Evolutionary conservation across 768 basidiomycete genomes (phyloP), one percentile per base, ranked within the genome.

Genomic region (Podaxis sp.): DNA sequence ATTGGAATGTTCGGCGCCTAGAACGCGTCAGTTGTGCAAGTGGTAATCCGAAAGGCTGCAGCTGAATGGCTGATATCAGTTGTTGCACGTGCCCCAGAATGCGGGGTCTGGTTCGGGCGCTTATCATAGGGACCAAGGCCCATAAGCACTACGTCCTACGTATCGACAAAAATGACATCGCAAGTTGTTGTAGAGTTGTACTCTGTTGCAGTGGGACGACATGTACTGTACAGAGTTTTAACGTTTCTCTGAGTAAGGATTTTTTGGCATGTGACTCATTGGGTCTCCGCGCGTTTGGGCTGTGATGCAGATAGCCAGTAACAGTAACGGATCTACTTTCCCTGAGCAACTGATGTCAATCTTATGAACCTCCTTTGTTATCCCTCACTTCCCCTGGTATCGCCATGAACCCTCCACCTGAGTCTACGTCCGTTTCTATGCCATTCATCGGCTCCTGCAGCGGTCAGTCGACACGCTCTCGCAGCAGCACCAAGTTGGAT

Each of bases 401-500:
- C 22, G 15, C 38, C 13, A 62, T 62, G 61, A 62, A 52, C 55
- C 24, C 41, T 15, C 10, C 55, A 26, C 40, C 36, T 69, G 75
- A 73, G 40, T 72, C 71, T 49, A 66, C 71, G 3, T 71, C 71
- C 63, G 62, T 76, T 24, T 69, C 74, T 50, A 76, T 78, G 49
- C 73, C 79, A 28, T 66, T 74, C 52, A 66, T 75, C 13, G 73
- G 72, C 53, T 72, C 76, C 7, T 68, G 76, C 55, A 80, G 75
- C 60, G 75, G 77, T 15, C 76, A 77, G 17, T 81, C 83, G 11
- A 84, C 82, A 22, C 78, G 87, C 70, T 89, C 88, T 12, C 81
- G 86, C 66, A 87, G 85, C 73, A 87, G 81, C 72, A 82, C 83
- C 36, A 87, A 82, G 68, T 73, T 88, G 56, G 80, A 82, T 69